Percentiles rank a stretch among this genome's conserved stretches.
These are phyloP conservation scores for Talaromyces ruber DNA, from an alignment of 495 filamentous ascomycete species.

Conservation along the genomic window DNA sequence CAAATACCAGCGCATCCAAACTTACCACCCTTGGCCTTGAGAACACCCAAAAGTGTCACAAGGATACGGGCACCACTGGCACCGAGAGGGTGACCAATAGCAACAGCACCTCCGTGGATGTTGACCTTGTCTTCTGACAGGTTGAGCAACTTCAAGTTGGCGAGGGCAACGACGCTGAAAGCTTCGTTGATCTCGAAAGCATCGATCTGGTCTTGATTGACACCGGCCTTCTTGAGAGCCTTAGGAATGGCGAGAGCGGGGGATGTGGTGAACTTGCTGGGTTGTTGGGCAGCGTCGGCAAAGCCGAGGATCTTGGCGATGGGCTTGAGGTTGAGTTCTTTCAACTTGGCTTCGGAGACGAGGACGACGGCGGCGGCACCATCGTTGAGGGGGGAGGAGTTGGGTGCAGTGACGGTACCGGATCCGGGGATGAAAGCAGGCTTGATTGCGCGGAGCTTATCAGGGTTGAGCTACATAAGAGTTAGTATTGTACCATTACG, in stretches of 20 bases:
- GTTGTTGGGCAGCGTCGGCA: slow-evolving; percentile 85
- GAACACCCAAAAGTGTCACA: slow-evolving; percentile 80
- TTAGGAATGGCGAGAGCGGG: slow-evolving; percentile 95
- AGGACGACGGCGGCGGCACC: slow-evolving; percentile 86
- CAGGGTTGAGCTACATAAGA: slow-evolving; percentile 63
- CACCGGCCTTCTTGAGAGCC: slow-evolving; percentile 82
- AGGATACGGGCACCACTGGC: slow-evolving; percentile 89
- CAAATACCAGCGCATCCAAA: slow-evolving; percentile 92
- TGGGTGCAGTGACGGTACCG: slow-evolving; percentile 94
- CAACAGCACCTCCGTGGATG: slow-evolving; percentile 89
- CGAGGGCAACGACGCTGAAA: slow-evolving; percentile 91
- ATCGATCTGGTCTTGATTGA: slow-evolving; percentile 68
- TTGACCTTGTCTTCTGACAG: slow-evolving; percentile 84
- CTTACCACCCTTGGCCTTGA: slow-evolving; percentile 86
- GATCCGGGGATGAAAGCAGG: slow-evolving; percentile 72
- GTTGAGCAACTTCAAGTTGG: slow-evolving; percentile 84
- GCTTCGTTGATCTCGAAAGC: slow-evolving; percentile 99
- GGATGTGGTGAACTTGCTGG: slow-evolving; percentile 90
- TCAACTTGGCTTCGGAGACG: slow-evolving; percentile 80
- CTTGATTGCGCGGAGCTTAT: slow-evolving; percentile 77
- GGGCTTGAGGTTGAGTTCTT: slow-evolving; percentile 80
- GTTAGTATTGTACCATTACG: neutral
- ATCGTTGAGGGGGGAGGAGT: slow-evolving; percentile 92
- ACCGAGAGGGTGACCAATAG: slow-evolving; percentile 90
- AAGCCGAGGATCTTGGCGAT: slow-evolving; percentile 93